Percentiles rank a stretch among this genome's conserved stretches.
Conservation (phyloP, 1,139 yeast species). For the Nakaseomyces sp. region DNA sequence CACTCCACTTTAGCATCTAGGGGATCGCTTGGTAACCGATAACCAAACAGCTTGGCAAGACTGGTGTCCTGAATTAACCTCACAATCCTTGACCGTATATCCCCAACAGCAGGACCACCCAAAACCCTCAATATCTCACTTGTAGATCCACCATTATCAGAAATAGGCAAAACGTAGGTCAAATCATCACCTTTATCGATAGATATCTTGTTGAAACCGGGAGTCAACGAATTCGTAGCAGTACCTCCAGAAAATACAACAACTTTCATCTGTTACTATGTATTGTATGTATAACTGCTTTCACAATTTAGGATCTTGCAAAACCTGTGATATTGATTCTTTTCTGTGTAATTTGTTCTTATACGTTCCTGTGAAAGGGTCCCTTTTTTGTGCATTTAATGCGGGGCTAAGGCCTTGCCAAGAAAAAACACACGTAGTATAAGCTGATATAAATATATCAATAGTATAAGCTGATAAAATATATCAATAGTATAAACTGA, state of each 20-base stretch:
- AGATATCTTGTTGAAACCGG: conserved; percentile 41
- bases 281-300: too few species aligned
- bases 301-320: too few species aligned
- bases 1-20: conserved; percentile 58
- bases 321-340: too few species aligned
- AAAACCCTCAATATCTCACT: conserved; percentile 81
- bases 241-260: conserved; percentile 67
- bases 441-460: too few species aligned
- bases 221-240: conserved; percentile 61
- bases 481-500: too few species aligned
- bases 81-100: conserved; percentile 72
- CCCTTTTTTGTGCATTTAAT: too few species aligned
- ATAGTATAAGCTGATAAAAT: too few species aligned
- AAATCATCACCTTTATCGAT: conserved; percentile 30
- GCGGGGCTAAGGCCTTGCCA: too few species aligned
- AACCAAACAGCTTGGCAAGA: conserved; percentile 45
- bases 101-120: conserved; percentile 96
- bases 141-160: conserved; percentile 93
- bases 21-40: conserved; percentile 50
- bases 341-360: too few species aligned
- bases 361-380: too few species aligned
- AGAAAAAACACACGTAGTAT: too few species aligned
- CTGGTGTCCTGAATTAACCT: conserved; percentile 44
- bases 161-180: conserved; percentile 69
- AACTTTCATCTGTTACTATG: conserved; percentile 17